phyloP scores from a whole-genome alignment of 306 rosid species.

The Nissolia schottii region DNA sequence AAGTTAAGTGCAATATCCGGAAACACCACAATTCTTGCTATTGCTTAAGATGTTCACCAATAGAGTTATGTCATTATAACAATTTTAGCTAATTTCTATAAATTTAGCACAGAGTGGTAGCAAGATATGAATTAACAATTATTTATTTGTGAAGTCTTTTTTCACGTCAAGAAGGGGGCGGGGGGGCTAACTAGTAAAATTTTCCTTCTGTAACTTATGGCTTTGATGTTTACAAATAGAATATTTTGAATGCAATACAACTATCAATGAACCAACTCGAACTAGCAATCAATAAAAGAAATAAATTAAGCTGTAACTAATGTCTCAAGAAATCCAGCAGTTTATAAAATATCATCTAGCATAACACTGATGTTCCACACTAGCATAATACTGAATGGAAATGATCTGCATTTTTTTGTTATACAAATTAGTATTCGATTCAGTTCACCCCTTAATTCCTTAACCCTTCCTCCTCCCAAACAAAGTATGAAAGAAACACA shows the following conservation, averaged over 20 bases:
- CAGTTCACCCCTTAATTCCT: not conserved
- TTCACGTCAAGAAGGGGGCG: not conserved
- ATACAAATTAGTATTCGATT: not conserved
- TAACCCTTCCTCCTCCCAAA: not conserved
- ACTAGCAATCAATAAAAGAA: not conserved
- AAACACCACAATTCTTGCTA: not conserved
- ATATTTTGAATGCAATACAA: not conserved
- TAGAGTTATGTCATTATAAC: not conserved
- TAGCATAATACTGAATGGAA: not conserved
- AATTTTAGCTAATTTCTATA: not conserved
- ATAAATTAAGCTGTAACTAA: not conserved
- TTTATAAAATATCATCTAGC: not conserved
- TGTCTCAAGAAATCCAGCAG: not conserved
- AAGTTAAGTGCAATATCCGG: not conserved
- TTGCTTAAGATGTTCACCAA: not conserved
- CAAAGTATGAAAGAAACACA: not conserved
- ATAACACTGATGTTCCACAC: not conserved
- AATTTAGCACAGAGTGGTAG: not conserved
- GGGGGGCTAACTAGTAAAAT: not conserved
- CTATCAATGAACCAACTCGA: not conserved
- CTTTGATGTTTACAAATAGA: not conserved
- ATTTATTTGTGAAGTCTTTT: not conserved
- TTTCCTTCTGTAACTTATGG: not conserved
- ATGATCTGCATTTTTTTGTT: not conserved
- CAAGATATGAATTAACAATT: not conserved